These are phyloP conservation scores for Mucor velutinosus DNA, from an alignment of 371 early-diverging fungal species.

Conservation along the genomic window DNA sequence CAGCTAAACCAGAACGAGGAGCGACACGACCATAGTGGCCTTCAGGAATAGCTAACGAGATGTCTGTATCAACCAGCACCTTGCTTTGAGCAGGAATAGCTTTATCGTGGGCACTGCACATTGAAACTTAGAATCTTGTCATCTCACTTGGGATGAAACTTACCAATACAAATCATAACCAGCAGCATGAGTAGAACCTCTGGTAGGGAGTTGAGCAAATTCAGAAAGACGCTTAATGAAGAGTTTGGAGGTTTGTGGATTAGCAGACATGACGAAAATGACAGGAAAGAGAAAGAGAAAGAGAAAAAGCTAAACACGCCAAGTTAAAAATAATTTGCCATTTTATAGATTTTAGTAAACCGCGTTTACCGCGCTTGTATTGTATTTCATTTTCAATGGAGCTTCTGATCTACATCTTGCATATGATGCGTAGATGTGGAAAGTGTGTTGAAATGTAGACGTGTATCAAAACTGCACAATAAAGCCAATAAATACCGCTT, in stretches of 20 bases:
- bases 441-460: no score
- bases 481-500: no score
- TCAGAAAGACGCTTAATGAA: conserved; percentile 63
- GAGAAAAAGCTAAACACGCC: neutral
- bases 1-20: conserved; percentile 90
- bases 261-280: conserved; percentile 2
- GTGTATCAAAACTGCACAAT: no score
- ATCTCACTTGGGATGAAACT: neutral
- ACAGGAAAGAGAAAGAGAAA: neutral
- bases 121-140: neutral
- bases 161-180: conserved; percentile 97
- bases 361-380: no score
- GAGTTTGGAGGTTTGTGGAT: conserved; percentile 25
- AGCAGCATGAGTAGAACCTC: conserved; percentile 84
- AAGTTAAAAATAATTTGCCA: neutral
- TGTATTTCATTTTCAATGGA: no score
- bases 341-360: no score
- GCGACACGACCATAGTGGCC: conserved; percentile 97
- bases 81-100: conserved; percentile 76
- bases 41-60: conserved; percentile 80
- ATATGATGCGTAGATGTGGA: no score
- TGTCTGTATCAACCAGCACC: conserved; percentile 79
- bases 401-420: no score
- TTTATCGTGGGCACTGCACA: conserved; percentile 64
- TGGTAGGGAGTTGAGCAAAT: conserved; percentile 78